Conservation (phyloP, 176 grass and related monocot species). For the Lolium multiflorum region DNA sequence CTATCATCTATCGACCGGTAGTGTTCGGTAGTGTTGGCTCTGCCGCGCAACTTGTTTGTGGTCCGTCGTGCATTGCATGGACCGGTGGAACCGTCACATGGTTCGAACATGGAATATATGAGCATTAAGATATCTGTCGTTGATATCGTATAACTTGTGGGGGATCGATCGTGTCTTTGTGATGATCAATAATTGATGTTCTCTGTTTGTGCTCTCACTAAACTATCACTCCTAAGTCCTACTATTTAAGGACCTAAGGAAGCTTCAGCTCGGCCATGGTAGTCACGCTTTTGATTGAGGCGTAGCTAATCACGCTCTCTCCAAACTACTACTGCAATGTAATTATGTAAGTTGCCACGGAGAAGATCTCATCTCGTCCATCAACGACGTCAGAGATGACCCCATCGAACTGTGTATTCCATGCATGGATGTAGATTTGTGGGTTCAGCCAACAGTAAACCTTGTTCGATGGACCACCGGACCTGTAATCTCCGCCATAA, state of each 20-base stretch:
- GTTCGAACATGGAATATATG: conserved; percentile 20
- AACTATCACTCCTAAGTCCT: neutral
- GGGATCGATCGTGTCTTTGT: conserved; percentile 1
- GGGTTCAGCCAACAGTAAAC: conserved; percentile 15
- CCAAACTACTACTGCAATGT: no score
- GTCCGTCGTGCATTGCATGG: neutral
- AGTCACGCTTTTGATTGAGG: neutral
- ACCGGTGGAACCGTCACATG: conserved; percentile 49
- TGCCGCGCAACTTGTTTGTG: neutral
- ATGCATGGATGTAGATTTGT: conserved; percentile 2
- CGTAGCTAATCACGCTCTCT: neutral
- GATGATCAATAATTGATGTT: conserved; percentile 41
- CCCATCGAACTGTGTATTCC: neutral
- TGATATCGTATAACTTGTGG: conserved; percentile 33
- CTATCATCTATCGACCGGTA: conserved; percentile 22
- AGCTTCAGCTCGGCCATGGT: neutral
- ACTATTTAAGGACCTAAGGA: neutral
- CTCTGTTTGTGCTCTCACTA: neutral
- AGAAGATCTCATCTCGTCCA: neutral
- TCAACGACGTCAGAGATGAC: neutral
- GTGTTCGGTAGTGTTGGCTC: conserved; percentile 35
- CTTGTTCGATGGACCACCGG: conserved; percentile 36
- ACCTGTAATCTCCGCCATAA: conserved; percentile 5
- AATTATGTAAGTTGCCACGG: neutral
- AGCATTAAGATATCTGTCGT: conserved; percentile 8